Conservation (phyloP, 768 basidiomycete species). For the Albatrellus ellisii region DNA sequence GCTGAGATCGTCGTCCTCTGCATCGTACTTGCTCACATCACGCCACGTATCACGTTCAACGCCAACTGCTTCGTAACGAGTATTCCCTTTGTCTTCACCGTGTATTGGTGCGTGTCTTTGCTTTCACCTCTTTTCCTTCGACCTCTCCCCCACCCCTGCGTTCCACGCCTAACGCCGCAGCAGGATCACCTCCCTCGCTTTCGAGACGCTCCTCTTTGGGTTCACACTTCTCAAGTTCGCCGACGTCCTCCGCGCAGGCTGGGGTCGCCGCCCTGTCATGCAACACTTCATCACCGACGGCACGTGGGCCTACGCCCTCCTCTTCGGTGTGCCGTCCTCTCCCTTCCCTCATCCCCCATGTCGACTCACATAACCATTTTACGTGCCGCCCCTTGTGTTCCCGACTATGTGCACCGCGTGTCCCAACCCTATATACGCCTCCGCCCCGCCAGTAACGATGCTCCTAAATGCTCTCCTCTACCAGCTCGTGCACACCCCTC, state of each 20-base stretch:
- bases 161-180: neutral
- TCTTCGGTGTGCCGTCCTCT: constrained; percentile 11
- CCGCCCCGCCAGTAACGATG: constrained; percentile 10
- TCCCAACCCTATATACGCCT: neutral
- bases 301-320: constrained; percentile 18
- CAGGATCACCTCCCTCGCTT: constrained; percentile 16
- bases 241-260: constrained; percentile 13
- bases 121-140: neutral
- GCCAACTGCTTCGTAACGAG: constrained; percentile 16
- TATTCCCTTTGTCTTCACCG: constrained; percentile 14
- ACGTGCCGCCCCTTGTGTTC: too few relatives aligned
- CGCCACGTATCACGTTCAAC: constrained; percentile 14
- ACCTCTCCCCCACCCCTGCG: neutral
- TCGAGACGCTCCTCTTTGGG: constrained; percentile 17
- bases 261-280: constrained; percentile 16
- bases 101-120: constrained; percentile 13
- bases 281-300: constrained; percentile 16
- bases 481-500: constrained; percentile 14
- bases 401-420: neutral
- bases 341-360: neutral
- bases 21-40: constrained; percentile 1
- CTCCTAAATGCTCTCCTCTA: constrained; percentile 17
- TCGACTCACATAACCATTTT: too few relatives aligned
- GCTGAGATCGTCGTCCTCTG: neutral
- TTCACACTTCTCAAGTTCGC: constrained; percentile 16